Conservation (phyloP, 2,329 filamentous ascomycete genomes). For the Cercospora nicotianae region DNA sequence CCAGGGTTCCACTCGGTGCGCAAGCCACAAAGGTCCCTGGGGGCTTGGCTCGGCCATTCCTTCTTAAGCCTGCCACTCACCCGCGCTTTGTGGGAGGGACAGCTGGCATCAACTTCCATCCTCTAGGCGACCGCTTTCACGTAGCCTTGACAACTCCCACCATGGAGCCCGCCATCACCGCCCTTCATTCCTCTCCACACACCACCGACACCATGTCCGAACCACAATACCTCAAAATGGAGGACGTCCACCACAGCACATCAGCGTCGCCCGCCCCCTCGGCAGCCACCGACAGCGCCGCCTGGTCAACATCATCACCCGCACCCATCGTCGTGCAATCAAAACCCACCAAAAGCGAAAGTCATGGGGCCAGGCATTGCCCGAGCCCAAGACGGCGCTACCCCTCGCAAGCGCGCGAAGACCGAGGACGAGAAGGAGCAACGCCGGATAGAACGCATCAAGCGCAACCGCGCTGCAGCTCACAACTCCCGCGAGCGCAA, state of each 20-base stretch:
- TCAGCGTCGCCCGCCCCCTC: constrained; percentile 26
- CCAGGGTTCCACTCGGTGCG: not conserved
- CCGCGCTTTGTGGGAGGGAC: not conserved
- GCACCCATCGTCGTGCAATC: constrained; percentile 36
- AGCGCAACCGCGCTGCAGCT: constrained; percentile 91
- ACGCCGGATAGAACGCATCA: constrained; percentile 92
- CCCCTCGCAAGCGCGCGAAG: constrained; percentile 97
- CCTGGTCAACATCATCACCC: constrained; percentile 23
- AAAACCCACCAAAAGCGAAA: constrained; percentile 59
- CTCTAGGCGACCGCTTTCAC: constrained; percentile 9
- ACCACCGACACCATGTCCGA: constrained; percentile 17
- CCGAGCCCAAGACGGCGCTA: constrained; percentile 93
- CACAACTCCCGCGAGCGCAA: constrained; percentile 96
- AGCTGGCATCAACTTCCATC: constrained; percentile 7
- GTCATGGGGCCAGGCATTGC: constrained; percentile 96
- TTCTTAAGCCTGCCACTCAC: not conserved
- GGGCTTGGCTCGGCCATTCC: not conserved
- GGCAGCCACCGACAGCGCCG: constrained; percentile 13
- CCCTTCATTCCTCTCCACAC: not conserved
- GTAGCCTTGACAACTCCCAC: constrained; percentile 6
- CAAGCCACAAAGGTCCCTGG: not conserved
- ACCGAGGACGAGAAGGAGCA: constrained; percentile 99
- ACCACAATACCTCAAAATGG: constrained; percentile 29
- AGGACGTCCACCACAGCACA: constrained; percentile 27
- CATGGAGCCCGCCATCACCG: not conserved